Evolutionary conservation across 495 filamentous ascomycete species (phyloP).

Genomic region (Usnea hakonensis): DNA sequence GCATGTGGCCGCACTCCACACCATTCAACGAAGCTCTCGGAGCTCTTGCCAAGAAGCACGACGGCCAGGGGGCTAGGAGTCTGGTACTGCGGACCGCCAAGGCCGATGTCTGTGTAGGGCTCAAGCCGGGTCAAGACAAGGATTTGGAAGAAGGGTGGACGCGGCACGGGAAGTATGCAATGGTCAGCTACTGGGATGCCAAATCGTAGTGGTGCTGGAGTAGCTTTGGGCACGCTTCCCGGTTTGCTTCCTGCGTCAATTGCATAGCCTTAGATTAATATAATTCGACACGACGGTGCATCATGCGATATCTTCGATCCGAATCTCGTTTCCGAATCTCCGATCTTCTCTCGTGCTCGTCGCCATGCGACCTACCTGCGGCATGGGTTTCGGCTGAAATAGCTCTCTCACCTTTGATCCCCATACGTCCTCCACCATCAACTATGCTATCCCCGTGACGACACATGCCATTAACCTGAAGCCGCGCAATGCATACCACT

Average conservation of each 20-base stretch:
- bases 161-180: conserved; percentile 92
- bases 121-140: conserved; percentile 73
- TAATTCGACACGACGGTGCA: no score
- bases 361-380: no score
- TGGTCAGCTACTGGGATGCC: conserved; percentile 76
- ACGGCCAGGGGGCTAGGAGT: conserved; percentile 64
- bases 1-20: conserved; percentile 78
- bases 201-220: conserved; percentile 35
- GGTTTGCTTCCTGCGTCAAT: neutral
- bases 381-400: no score
- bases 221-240: neutral
- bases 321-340: no score
- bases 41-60: conserved; percentile 54
- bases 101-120: conserved; percentile 73
- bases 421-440: no score
- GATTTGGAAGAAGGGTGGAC: conserved; percentile 81
- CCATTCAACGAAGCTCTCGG: conserved; percentile 83
- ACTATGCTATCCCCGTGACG: no score
- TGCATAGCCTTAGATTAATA: neutral
- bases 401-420: no score
- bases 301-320: no score
- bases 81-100: conserved; percentile 87
- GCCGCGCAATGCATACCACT: no score
- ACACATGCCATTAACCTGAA: no score
- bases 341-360: no score